phyloP scores from a whole-genome alignment of 495 filamentous ascomycete genomes.

The Tetracladium setigerum region DNA sequence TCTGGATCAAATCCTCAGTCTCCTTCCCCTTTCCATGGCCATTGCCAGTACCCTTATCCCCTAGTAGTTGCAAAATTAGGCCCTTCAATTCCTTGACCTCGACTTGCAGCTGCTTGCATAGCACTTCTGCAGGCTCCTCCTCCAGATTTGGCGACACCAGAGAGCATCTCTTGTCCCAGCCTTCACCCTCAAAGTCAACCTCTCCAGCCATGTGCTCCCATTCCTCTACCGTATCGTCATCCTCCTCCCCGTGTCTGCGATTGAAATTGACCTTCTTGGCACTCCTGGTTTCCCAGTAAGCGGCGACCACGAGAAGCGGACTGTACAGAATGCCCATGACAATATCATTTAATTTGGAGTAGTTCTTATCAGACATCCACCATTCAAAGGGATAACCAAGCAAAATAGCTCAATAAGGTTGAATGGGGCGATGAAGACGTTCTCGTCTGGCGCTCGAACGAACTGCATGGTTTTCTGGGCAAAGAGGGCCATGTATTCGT shows the following conservation, averaged over 20 bases:
- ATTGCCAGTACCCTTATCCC: background rate
- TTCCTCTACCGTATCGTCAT: slow-evolving; percentile 82
- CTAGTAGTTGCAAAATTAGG: slow-evolving; percentile 33
- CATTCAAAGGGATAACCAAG: slow-evolving; percentile 80
- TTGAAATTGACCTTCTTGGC: slow-evolving; percentile 65
- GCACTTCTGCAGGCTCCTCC: slow-evolving; percentile 57
- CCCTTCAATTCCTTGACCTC: slow-evolving; percentile 64
- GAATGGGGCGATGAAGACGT: slow-evolving; percentile 93
- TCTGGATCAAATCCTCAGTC: no score
- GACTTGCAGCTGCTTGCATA: slow-evolving; percentile 58
- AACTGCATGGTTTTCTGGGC: slow-evolving; percentile 92
- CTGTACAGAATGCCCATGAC: slow-evolving; percentile 85
- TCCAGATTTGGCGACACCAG: slow-evolving; percentile 70
- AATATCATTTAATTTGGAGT: slow-evolving; percentile 73
- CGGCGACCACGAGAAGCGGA: slow-evolving; percentile 73
- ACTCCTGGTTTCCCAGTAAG: slow-evolving; percentile 62
- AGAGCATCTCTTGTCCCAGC: slow-evolving; percentile 71
- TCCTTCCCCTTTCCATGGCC: background rate
- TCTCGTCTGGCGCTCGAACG: slow-evolving; percentile 93
- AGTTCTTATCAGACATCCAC: slow-evolving; percentile 68
- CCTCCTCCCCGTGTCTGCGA: slow-evolving; percentile 71
- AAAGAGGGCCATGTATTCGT: slow-evolving; percentile 90
- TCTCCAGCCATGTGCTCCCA: slow-evolving; percentile 78
- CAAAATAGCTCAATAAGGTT: slow-evolving; percentile 86
- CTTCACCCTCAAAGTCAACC: slow-evolving; percentile 70